phyloP scores from a whole-genome alignment of 495 filamentous ascomycete species.

The Bacidia gigantensis region DNA sequence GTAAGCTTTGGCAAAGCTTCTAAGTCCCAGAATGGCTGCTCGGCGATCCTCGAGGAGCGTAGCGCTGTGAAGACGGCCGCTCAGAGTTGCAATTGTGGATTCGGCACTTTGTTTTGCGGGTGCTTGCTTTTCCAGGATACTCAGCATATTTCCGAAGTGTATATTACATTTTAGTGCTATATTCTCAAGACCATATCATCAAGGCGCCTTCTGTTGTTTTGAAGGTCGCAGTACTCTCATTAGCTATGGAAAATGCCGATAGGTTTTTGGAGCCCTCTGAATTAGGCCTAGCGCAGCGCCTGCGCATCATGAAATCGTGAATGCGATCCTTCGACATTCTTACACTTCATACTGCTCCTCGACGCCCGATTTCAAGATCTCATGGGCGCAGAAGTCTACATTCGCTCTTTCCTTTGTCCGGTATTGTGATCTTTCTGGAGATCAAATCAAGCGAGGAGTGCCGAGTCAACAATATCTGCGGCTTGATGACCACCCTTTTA shows the following conservation, averaged over 20 bases:
- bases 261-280: neutral
- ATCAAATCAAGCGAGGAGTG: no score
- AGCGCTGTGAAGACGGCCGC: slow-evolving; percentile 69
- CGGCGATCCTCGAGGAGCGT: slow-evolving; percentile 89
- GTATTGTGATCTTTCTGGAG: no score
- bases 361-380: neutral
- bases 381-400: neutral
- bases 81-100: slow-evolving; percentile 81
- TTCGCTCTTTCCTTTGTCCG: no score
- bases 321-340: neutral
- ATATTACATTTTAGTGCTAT: slow-evolving; percentile 1
- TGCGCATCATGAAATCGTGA: neutral
- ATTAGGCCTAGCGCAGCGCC: neutral
- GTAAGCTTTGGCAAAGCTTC: slow-evolving; percentile 91
- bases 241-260: no score
- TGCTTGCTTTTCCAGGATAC: slow-evolving; percentile 69
- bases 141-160: slow-evolving; percentile 46
- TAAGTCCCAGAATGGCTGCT: slow-evolving; percentile 78
- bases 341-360: neutral
- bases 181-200: neutral
- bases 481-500: no score
- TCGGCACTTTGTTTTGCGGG: slow-evolving; percentile 92
- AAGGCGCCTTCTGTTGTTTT: no score
- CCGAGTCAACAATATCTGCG: no score
- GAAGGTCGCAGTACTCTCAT: no score